phyloP scores from a whole-genome alignment of 768 basidiomycete genomes.

The Ramaria rubella region DNA sequence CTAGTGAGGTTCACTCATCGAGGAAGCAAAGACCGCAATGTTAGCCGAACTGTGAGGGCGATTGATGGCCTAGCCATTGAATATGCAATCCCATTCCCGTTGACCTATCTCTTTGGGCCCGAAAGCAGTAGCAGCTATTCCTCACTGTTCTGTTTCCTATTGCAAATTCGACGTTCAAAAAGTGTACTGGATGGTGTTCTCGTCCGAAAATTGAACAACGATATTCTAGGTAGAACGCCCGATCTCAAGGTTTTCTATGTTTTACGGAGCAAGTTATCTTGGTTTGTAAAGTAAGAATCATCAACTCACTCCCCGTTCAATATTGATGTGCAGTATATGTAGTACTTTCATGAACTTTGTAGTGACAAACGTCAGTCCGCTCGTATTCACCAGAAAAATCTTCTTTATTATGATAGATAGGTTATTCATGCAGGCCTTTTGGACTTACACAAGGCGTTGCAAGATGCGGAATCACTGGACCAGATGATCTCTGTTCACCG shows the following conservation, averaged over 20 bases:
- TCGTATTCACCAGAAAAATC: not conserved
- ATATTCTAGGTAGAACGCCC: slow-evolving; percentile 13
- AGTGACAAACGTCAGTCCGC: slow-evolving; percentile 54
- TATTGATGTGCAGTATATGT: not conserved
- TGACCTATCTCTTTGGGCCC: slow-evolving; percentile 71
- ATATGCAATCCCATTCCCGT: slow-evolving; percentile 75
- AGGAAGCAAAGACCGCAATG: slow-evolving; percentile 40
- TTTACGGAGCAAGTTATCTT: slow-evolving; percentile 68
- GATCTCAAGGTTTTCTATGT: slow-evolving; percentile 70
- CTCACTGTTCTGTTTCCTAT: slow-evolving; percentile 60
- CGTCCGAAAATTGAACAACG: slow-evolving; percentile 44
- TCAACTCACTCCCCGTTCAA: not conserved
- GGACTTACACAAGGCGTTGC: slow-evolving; percentile 52
- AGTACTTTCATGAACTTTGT: slow-evolving; percentile 66
- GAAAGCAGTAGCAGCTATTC: slow-evolving; percentile 50
- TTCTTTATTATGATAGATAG: slow-evolving; percentile 19
- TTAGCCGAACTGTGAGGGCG: slow-evolving; percentile 50
- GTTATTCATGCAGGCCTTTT: slow-evolving; percentile 60
- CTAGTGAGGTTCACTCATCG: slow-evolving; percentile 69
- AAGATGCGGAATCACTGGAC: slow-evolving; percentile 56
- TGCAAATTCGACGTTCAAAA: slow-evolving; percentile 72
- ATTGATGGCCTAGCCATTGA: slow-evolving; percentile 66
- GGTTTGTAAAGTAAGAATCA: slow-evolving; percentile 78
- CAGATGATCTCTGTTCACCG: slow-evolving; percentile 49
- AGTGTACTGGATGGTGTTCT: slow-evolving; percentile 61